Conservation (phyloP, 1,284 basidiomycete genomes). For the Cryptococcus floricola region DNA sequence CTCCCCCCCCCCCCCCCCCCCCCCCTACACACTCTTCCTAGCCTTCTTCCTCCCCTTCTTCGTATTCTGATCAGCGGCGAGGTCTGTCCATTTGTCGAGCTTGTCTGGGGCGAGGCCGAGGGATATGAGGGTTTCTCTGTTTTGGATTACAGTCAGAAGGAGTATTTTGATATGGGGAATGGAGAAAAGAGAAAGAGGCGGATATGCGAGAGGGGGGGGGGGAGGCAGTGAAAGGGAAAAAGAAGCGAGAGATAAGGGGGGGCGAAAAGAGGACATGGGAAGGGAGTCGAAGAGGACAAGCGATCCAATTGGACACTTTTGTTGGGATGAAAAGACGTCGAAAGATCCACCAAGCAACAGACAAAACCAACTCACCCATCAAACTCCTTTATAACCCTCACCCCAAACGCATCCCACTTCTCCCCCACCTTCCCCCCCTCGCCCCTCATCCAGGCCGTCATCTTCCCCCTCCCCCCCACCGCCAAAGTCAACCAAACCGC, state of each 20-base stretch:
- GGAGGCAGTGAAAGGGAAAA: too few species aligned
- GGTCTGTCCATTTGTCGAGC: constrained; percentile 34
- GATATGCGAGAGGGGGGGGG: too few species aligned
- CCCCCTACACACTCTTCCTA: constrained; percentile 3
- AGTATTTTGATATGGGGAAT: too few species aligned
- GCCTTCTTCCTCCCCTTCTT: constrained; percentile 24
- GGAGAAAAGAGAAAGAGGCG: too few species aligned
- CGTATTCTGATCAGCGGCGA: constrained; percentile 19
- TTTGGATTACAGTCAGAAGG: not conserved
- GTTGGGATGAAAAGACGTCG: not conserved
- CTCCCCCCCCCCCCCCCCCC: too few species aligned
- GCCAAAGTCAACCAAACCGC: constrained; percentile 32
- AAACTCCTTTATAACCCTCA: constrained; percentile 20
- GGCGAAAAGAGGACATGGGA: too few species aligned
- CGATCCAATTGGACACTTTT: too few species aligned
- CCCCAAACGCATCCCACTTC: constrained; percentile 33
- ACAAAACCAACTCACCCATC: constrained; percentile 22
- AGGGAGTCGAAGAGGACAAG: too few species aligned
- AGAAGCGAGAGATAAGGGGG: too few species aligned
- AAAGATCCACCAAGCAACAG: not conserved
- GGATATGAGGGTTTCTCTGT: constrained; percentile 15
- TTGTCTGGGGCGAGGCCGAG: constrained; percentile 30
- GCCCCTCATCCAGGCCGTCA: constrained; percentile 32
- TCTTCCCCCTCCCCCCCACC: constrained; percentile 16
- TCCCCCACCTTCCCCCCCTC: constrained; percentile 17